A percentile compares a stretch with the other conserved stretches of the same genome.
phyloP scores from a whole-genome alignment of 2,329 filamentous ascomycete genomes.

The Aureobasidium lini region DNA sequence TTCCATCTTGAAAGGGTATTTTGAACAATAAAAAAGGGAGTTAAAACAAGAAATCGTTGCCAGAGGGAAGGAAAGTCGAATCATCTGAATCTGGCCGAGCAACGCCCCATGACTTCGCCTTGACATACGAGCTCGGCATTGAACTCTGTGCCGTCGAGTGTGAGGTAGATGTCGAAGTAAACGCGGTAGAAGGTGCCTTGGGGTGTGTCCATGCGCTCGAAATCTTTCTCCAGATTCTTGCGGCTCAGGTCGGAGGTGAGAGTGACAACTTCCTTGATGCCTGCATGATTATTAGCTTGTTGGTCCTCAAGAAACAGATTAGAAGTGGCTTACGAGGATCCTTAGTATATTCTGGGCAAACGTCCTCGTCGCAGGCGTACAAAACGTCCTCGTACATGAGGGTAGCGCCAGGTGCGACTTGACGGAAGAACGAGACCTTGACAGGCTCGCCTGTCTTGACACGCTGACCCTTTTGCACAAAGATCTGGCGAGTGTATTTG shows the following conservation, averaged over 20 bases:
- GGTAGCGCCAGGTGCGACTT: slow-evolving; percentile 92
- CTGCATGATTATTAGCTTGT: slow-evolving; percentile 39
- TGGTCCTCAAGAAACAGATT: neutral
- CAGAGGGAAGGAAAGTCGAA: neutral
- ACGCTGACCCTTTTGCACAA: slow-evolving; percentile 95
- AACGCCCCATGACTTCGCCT: slow-evolving; percentile 96
- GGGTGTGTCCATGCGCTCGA: slow-evolving; percentile 97
- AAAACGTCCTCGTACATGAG: slow-evolving; percentile 99
- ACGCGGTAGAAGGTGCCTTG: slow-evolving; percentile 90
- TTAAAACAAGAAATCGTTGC: neutral
- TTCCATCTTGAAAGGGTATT: slow-evolving; percentile 4
- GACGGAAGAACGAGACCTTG: slow-evolving; percentile 97
- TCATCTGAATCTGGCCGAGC: slow-evolving; percentile 76
- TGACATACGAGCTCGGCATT: slow-evolving; percentile 98
- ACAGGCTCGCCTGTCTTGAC: slow-evolving; percentile 99
- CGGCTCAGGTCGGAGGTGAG: slow-evolving; percentile 93
- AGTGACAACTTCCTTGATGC: slow-evolving; percentile 98
- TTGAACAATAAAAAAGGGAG: slow-evolving; percentile 1
- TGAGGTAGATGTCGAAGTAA: slow-evolving; percentile 69
- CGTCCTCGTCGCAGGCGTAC: slow-evolving; percentile 95
- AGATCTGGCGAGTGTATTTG: slow-evolving; percentile 98
- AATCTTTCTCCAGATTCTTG: slow-evolving; percentile 98
- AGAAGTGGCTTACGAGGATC: slow-evolving; percentile 76
- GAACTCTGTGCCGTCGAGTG: slow-evolving; percentile 94
- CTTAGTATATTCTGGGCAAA: slow-evolving; percentile 97